A percentile compares a stretch with the other conserved stretches of the same genome.
Evolutionary conservation across 2,329 filamentous ascomycete species (phyloP).

Genomic region (Colletotrichum theobromicola): DNA sequence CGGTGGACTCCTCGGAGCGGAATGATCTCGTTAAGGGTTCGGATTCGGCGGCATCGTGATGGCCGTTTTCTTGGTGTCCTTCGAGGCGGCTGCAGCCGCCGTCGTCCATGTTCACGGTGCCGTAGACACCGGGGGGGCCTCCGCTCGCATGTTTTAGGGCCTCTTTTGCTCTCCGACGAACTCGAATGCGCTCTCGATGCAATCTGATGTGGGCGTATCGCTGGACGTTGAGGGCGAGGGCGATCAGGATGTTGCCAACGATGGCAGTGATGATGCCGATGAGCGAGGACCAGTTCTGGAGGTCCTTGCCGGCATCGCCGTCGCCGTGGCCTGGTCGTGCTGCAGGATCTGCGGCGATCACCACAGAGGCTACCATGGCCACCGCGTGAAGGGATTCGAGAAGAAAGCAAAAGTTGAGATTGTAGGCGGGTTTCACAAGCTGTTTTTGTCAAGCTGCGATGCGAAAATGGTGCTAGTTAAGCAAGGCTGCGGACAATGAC

Average conservation of each 20-base stretch:
- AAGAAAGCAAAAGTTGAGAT: not conserved
- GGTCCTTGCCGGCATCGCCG: slow-evolving; percentile 48
- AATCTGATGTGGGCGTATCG: slow-evolving; percentile 92
- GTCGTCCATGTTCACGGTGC: slow-evolving; percentile 31
- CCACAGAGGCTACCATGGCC: slow-evolving; percentile 6
- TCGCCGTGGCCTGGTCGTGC: slow-evolving; percentile 26
- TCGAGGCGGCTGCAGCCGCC: not conserved
- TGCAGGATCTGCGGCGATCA: slow-evolving; percentile 15
- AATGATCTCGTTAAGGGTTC: slow-evolving; percentile 59
- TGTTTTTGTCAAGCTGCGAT: not conserved
- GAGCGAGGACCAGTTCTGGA: slow-evolving; percentile 84
- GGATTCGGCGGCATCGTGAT: slow-evolving; percentile 44
- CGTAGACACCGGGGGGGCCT: slow-evolving; percentile 35
- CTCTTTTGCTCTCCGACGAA: slow-evolving; percentile 58
- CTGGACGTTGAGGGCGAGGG: slow-evolving; percentile 94
- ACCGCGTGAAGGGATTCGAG: not conserved
- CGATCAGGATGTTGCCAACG: slow-evolving; percentile 90
- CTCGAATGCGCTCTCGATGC: slow-evolving; percentile 69
- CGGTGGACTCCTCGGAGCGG: slow-evolving; percentile 46
- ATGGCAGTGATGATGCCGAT: slow-evolving; percentile 96
- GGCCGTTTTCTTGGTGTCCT: slow-evolving; percentile 22
- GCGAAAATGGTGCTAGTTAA: slow-evolving; percentile 1
- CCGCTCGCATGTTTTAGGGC: slow-evolving; percentile 51
- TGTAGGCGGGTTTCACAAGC: not conserved
- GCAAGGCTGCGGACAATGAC: slow-evolving; percentile 11